Conservation (phyloP, 768 basidiomycete genomes). For the Xerocomellus chrysenteron region DNA sequence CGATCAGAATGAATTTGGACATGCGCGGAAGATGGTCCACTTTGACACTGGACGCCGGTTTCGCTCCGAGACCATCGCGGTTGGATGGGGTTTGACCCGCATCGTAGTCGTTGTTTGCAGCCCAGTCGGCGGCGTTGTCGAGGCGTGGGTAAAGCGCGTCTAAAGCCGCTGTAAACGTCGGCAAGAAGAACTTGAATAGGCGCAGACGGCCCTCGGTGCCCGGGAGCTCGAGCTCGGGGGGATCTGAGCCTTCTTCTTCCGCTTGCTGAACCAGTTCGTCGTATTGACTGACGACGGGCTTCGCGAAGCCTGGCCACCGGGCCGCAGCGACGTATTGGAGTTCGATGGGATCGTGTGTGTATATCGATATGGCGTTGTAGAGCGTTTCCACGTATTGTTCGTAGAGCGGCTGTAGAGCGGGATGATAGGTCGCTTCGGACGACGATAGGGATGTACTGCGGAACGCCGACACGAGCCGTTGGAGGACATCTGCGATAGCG, state of each 20-base stretch:
- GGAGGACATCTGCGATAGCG: slow-evolving; percentile 30
- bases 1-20: slow-evolving; percentile 73
- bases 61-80: slow-evolving; percentile 3
- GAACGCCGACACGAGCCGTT: slow-evolving; percentile 43
- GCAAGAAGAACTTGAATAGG: slow-evolving; percentile 59
- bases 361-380: slow-evolving; percentile 60
- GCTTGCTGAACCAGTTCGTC: slow-evolving; percentile 17
- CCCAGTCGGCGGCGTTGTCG: slow-evolving; percentile 66
- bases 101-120: slow-evolving; percentile 47
- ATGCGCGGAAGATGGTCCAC: slow-evolving; percentile 54
- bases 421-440: slow-evolving; percentile 45
- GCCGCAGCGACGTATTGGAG: slow-evolving; percentile 75
- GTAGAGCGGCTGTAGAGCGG: slow-evolving; percentile 57
- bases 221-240: slow-evolving; percentile 38
- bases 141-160: slow-evolving; percentile 69
- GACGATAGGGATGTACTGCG: slow-evolving; percentile 7
- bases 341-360: slow-evolving; percentile 66
- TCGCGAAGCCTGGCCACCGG: slow-evolving; percentile 77
- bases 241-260: slow-evolving; percentile 23
- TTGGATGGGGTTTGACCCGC: neutral
- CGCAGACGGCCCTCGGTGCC: slow-evolving; percentile 65
- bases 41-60: slow-evolving; percentile 11
- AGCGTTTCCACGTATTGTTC: slow-evolving; percentile 60
- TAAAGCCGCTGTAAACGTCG: slow-evolving; percentile 59
- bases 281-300: slow-evolving; percentile 60